Conservation (phyloP, 495 filamentous ascomycete species). For the Aspergillus egyptiacus region DNA sequence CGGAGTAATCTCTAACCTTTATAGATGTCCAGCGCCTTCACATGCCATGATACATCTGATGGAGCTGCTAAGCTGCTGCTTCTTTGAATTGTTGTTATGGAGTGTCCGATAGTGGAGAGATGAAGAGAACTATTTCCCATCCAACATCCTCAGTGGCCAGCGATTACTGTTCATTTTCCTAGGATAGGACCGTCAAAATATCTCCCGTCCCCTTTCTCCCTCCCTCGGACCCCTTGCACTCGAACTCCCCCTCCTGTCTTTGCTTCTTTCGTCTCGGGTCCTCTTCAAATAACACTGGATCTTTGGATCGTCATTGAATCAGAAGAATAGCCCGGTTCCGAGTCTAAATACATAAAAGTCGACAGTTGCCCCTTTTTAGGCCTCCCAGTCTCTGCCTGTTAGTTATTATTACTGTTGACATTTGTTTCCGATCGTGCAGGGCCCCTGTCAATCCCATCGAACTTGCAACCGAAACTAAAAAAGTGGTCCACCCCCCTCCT, state of each 20-base stretch:
- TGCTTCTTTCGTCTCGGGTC: background rate
- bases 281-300: background rate
- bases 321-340: background rate
- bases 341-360: background rate
- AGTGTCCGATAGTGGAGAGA: conserved; percentile 5
- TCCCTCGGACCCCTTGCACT: conserved; percentile 8
- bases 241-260: background rate
- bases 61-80: conserved; percentile 2
- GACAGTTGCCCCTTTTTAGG: conserved; percentile 10
- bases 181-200: conserved; percentile 1
- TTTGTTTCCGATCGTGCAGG: conserved; percentile 17
- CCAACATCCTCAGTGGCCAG: conserved; percentile 6
- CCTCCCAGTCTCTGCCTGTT: background rate
- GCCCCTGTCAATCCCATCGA: conserved; percentile 16
- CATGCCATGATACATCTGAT: too few species aligned
- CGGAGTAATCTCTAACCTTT: too few species aligned
- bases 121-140: conserved; percentile 4
- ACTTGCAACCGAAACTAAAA: conserved; percentile 12
- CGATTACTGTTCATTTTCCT: background rate
- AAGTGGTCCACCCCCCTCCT: conserved; percentile 13
- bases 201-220: conserved; percentile 13
- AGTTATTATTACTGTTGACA: conserved; percentile 10
- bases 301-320: background rate
- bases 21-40: too few species aligned
- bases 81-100: conserved; percentile 7